Evolutionary conservation across 495 filamentous ascomycete species (phyloP), one percentile per base, ranked within the genome.

Genomic region (Neurospora sublineolata): DNA sequence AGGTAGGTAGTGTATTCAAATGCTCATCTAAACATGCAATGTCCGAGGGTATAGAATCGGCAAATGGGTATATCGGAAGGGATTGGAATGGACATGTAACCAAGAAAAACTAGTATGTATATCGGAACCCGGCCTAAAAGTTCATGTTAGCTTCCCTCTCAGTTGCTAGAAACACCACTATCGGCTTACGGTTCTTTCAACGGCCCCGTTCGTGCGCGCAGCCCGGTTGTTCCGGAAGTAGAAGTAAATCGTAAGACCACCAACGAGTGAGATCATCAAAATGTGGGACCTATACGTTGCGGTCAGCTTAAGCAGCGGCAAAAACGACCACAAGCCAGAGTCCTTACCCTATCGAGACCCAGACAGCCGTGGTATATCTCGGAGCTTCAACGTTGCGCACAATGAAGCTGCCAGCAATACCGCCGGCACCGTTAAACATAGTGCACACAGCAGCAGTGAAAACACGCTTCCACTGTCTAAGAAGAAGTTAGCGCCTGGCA

Each of bases 391-490:
- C 78, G 69, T 87, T 84, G 11, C 88, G 80, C 1, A 93, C 90
- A 70, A 93, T 93, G 78, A 87, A 94, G 75, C 88, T 90, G 3
- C 91, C 91, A 1, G 91, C 91, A 71, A 94, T 90, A 3, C 91
- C 91, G 18, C 92, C 91, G 4, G 91, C 84, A 0, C 91, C 91
- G 77, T 93, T 93, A 75, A 87, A 89, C 60, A 89, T 89, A 16
- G 89, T 89, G 7, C 91, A 86, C 2, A 86, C 86, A 0, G 91
- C 92, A 1, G 90, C 88, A 6, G 88, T 90, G 60, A 89, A 91
- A 0, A 87, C 90, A 27, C 91, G 84, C 79, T 93, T 93, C 91
- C 92, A 94, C 75, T 93, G 91, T 1, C 86, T 82, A 30, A 16
- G 11, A 11, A 4, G 0, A 37, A 38, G n/a, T 75, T 73, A 74